Percentiles rank a stretch among this genome's conserved stretches.
Conservation (phyloP, 2,329 filamentous ascomycete genomes). For the Calonectria multiphialidica region DNA sequence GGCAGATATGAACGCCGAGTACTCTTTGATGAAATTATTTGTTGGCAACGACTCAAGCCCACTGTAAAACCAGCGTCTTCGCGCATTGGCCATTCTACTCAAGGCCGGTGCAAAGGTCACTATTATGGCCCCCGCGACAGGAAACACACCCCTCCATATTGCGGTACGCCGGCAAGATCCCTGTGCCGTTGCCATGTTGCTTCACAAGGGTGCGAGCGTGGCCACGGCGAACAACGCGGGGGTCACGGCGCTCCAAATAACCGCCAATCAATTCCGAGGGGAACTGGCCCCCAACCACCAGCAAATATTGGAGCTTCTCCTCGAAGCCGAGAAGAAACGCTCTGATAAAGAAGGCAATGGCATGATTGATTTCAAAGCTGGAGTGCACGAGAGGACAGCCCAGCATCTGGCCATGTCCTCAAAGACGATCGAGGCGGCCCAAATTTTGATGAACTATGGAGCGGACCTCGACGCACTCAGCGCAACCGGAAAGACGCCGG, state of each 20-base stretch:
- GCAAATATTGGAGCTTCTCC: not conserved
- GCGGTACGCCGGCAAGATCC: not conserved
- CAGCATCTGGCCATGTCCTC: not conserved
- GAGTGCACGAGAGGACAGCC: not conserved
- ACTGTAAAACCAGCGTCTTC: no score
- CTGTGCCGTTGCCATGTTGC: not conserved
- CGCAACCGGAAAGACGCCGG: not conserved
- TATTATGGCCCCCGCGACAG: no score
- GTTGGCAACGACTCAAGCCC: no score
- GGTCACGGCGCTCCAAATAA: not conserved
- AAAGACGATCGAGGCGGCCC: not conserved
- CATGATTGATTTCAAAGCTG: not conserved
- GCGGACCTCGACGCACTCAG: not conserved
- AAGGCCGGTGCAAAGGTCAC: no score
- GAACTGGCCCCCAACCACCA: not conserved
- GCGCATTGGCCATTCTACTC: no score
- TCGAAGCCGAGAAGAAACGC: not conserved
- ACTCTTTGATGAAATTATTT: no score
- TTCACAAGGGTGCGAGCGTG: not conserved
- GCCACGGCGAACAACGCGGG: not conserved
- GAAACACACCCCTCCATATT: not conserved
- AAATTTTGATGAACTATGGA: not conserved
- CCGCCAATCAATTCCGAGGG: not conserved
- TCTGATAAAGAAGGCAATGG: not conserved
- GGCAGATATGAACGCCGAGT: no score